phyloP scores from a whole-genome alignment of 1,139 yeast species.

The Hansenula anomala region DNA sequence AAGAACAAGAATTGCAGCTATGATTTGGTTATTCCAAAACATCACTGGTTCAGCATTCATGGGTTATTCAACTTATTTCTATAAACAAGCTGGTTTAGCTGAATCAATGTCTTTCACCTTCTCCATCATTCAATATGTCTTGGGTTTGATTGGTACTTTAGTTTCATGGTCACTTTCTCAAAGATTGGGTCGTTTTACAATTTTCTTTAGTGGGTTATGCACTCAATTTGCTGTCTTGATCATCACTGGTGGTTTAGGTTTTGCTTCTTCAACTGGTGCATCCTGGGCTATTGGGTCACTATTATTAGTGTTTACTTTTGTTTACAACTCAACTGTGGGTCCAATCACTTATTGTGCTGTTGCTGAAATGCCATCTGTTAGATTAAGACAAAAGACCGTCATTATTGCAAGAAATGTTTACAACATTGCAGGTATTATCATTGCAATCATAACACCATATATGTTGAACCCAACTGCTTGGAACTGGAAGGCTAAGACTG shows the following conservation, averaged over 20 bases:
- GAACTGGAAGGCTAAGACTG: slow-evolving; percentile 39
- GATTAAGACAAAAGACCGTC: slow-evolving; percentile 35
- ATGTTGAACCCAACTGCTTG: slow-evolving; percentile 43
- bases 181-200: slow-evolving; percentile 27
- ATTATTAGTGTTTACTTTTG: slow-evolving; percentile 30
- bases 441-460: slow-evolving; percentile 32
- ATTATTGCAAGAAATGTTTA: slow-evolving; percentile 31
- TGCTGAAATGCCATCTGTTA: slow-evolving; percentile 35
- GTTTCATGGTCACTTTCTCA: slow-evolving; percentile 25
- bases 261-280: slow-evolving; percentile 13
- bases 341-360: slow-evolving; percentile 37
- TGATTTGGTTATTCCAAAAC: slow-evolving; percentile 44
- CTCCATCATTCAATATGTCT: slow-evolving; percentile 27
- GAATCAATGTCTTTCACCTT: slow-evolving; percentile 26
- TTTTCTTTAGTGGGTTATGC: slow-evolving; percentile 27
- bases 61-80: slow-evolving; percentile 37
- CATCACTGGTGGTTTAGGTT: slow-evolving; percentile 30
- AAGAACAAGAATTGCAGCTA: slow-evolving; percentile 46
- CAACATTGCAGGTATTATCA: slow-evolving; percentile 30
- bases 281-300: slow-evolving; percentile 25
- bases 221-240: slow-evolving; percentile 24
- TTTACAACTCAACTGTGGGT: slow-evolving; percentile 28
- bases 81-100: slow-evolving; percentile 31
- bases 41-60: slow-evolving; percentile 49
- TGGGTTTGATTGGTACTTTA: slow-evolving; percentile 29